phyloP scores from a whole-genome alignment of 2,329 filamentous ascomycete species.

The Colletotrichum agaves region DNA sequence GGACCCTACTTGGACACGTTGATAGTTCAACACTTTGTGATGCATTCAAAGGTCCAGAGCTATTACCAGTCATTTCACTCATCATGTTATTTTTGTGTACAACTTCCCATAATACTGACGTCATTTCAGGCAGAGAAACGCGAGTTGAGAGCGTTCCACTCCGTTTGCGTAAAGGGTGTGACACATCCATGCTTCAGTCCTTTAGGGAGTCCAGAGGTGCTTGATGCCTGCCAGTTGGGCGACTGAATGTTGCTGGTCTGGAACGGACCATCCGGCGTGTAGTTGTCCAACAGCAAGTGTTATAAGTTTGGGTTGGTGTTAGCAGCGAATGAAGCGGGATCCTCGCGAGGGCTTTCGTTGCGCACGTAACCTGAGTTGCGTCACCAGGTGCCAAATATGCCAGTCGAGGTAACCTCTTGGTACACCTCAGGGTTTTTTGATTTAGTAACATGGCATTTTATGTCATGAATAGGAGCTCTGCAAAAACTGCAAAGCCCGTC shows the following conservation, averaged over 20 bases:
- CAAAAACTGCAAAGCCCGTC: too few species aligned
- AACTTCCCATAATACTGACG: too few species aligned
- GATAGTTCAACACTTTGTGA: too few species aligned
- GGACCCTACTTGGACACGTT: too few species aligned
- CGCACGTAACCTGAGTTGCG: conserved; percentile 50
- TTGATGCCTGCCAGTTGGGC: conserved; percentile 51
- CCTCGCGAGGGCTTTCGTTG: conserved; percentile 47
- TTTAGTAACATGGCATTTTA: too few species aligned
- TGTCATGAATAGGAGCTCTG: too few species aligned
- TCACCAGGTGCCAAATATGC: conserved; percentile 60
- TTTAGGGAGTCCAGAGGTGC: conserved; percentile 51
- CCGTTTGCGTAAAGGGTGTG: conserved; percentile 53
- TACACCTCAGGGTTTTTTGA: conserved; percentile 47
- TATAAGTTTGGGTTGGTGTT: conserved; percentile 48
- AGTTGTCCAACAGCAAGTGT: conserved; percentile 57
- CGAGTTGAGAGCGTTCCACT: conserved; percentile 49
- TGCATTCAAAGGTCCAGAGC: too few species aligned
- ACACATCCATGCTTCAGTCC: conserved; percentile 61
- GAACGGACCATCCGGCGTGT: conserved; percentile 57
- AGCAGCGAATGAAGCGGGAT: conserved; percentile 51
- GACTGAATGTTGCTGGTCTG: conserved; percentile 52
- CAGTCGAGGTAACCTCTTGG: conserved; percentile 55
- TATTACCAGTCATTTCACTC: too few species aligned
- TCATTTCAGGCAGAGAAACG: conserved; percentile 11
- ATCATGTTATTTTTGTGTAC: too few species aligned